Base-by-base conservation (phyloP, 345 rosid genomes). In the Bretschneidera sinensis region DNA sequence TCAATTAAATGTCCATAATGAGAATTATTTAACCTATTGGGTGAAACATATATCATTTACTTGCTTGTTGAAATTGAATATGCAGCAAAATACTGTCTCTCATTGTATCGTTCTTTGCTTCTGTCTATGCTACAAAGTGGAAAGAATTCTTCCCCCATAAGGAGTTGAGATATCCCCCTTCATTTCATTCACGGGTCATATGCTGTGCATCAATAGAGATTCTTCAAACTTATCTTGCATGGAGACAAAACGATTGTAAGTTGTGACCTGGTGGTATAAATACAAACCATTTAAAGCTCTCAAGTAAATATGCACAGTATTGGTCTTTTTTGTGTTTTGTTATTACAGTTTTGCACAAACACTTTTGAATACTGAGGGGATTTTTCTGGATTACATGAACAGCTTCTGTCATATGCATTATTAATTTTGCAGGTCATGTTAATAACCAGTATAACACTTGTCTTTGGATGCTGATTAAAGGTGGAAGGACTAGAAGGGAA, bases 171-270 rank as follows among this genome's bases (percentile, higher is more conserved):
- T 81, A 71, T 65, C 78, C 86, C 6, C 95, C 95, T 61, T 84
- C 95, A 19, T 86, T 91, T 74, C 70, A 4, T 69, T 84, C 87
- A 15, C 78, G 72, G 49, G 73, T 82, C 59, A 64, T 85, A 49
- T 65, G 59, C 21, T 88, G 98, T 80, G 92, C 96, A 45, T 67
- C 90, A 0, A 18, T 75, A n/a, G 95, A 86, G 48, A 85, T 89
- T 78, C 84, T 92, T 71, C 98, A 85, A 77, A 61, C 78, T 23
- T 89, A 83, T 78, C 86, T 92, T 51, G 80, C 84, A 9, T 92
- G 98, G 98, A 92, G 91, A 80, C 97, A 89, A 64, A 77, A 67
- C 50, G 89, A 85, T 35, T 92, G 98, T 92, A 69, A 78, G 96
- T 70, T 17, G 23, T 55, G 28, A 15, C 10, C 17, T 35, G n/a